A percentile compares a stretch with the other conserved stretches of the same genome.
Conservation (phyloP, 2,329 filamentous ascomycete species). For the Colletotrichum trifolii region DNA sequence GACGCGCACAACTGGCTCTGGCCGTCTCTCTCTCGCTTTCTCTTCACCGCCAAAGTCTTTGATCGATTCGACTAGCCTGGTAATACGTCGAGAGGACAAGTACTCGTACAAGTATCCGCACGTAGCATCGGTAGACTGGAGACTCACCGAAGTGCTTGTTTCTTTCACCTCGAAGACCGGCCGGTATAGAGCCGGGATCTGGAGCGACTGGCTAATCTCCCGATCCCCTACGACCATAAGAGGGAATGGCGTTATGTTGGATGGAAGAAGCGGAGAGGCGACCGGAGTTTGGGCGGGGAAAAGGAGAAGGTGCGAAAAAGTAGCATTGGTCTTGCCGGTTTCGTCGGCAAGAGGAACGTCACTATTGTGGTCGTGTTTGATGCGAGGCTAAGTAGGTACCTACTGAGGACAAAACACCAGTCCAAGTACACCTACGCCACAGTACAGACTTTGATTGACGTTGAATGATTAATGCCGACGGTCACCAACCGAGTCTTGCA, state of each 20-base stretch:
- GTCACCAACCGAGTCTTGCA: no score
- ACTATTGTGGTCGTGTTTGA: constrained; percentile 5
- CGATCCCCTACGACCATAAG: constrained; percentile 17
- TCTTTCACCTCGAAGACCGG: no score
- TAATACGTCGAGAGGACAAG: no score
- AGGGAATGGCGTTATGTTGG: constrained; percentile 22
- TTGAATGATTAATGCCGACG: no score
- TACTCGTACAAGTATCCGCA: no score
- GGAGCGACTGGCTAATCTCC: constrained; percentile 18
- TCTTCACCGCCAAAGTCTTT: neutral
- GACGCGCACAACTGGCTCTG: no score
- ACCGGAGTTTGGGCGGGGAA: constrained; percentile 11
- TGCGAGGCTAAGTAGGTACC: constrained; percentile 1
- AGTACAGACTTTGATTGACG: no score
- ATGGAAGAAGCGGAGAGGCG: constrained; percentile 13
- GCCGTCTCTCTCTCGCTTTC: neutral
- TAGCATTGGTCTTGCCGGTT: constrained; percentile 2
- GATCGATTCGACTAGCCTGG: constrained; percentile 4
- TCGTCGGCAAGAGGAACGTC: constrained; percentile 11
- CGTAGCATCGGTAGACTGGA: no score
- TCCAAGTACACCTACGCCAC: neutral
- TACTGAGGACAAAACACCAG: no score
- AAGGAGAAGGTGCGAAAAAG: neutral
- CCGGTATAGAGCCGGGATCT: constrained; percentile 7
- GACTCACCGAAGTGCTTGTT: no score